phyloP scores from a whole-genome alignment of 2,329 filamentous ascomycete genomes.

The Pyrenophora teres region DNA sequence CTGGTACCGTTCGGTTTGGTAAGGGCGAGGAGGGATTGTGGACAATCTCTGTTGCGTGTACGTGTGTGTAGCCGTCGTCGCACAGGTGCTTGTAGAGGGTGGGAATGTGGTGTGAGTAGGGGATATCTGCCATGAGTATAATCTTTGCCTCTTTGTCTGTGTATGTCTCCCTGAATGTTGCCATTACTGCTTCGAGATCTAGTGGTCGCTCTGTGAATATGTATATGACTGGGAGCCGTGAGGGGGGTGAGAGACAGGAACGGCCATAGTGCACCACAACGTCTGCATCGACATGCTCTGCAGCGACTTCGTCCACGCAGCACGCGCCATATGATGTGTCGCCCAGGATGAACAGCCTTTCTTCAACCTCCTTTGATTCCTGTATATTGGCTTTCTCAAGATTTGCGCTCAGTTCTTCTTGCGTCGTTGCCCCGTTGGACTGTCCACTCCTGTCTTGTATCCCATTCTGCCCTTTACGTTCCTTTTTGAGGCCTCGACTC shows the following conservation, averaged over 20 bases:
- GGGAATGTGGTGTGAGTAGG: conserved; percentile 76
- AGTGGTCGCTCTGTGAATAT: conserved; percentile 80
- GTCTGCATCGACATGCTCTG: conserved; percentile 88
- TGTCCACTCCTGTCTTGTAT: conserved; percentile 3
- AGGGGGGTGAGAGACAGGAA: conserved; percentile 88
- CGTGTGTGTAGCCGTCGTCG: conserved; percentile 67
- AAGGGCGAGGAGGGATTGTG: conserved; percentile 79
- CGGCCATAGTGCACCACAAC: conserved; percentile 94
- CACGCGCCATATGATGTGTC: conserved; percentile 97
- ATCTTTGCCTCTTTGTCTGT: conserved; percentile 66
- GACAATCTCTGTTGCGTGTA: conserved; percentile 73
- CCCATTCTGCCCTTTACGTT: conserved; percentile 18
- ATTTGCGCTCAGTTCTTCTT: conserved; percentile 23
- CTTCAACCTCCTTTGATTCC: conserved; percentile 26
- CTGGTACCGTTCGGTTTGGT: conserved; percentile 77
- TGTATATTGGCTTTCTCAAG: conserved; percentile 20
- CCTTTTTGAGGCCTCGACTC: conserved; percentile 54
- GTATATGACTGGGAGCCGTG: conserved; percentile 83
- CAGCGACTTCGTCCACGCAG: conserved; percentile 95
- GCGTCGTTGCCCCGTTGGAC: conserved; percentile 9
- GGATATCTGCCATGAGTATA: conserved; percentile 87
- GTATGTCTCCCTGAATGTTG: conserved; percentile 72
- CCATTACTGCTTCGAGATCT: conserved; percentile 62
- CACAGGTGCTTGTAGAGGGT: conserved; percentile 61
- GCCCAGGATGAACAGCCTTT: conserved; percentile 78